These are phyloP conservation scores for Rhododendron simsii DNA, from an alignment of 148 eudicot species.

Conservation along the genomic window DNA sequence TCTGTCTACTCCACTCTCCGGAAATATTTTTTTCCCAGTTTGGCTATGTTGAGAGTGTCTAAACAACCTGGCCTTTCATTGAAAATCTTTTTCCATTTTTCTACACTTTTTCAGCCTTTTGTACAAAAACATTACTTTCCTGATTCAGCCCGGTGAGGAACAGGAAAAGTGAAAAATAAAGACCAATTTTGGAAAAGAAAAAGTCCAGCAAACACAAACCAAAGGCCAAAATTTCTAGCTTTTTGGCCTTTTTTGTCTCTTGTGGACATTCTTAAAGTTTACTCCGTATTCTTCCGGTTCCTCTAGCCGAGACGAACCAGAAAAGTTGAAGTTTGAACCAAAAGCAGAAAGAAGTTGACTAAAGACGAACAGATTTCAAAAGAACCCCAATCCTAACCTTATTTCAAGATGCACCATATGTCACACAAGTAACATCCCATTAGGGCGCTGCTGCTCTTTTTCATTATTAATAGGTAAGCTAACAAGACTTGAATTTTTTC, in stretches of 20 bases:
- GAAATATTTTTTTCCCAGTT: not conserved
- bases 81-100: not conserved
- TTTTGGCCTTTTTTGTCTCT: not conserved
- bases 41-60: not conserved
- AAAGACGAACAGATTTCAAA: not conserved
- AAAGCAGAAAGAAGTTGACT: not conserved
- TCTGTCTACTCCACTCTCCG: not conserved
- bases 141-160: not conserved
- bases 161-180: not conserved
- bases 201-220: not conserved
- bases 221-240: not conserved
- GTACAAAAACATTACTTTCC: not conserved
- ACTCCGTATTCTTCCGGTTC: not conserved
- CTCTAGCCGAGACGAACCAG: not conserved
- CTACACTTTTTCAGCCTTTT: not conserved
- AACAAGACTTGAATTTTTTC: not conserved
- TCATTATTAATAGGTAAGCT: not conserved
- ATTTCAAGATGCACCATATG: not conserved
- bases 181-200: not conserved
- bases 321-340: not conserved
- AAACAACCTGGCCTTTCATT: not conserved
- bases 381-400: not conserved
- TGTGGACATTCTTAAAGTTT: not conserved
- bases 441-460: not conserved
- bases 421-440: not conserved